Evolutionary conservation across 345 rosid species (phyloP).

Genomic region (Lepidium aucheri): DNA sequence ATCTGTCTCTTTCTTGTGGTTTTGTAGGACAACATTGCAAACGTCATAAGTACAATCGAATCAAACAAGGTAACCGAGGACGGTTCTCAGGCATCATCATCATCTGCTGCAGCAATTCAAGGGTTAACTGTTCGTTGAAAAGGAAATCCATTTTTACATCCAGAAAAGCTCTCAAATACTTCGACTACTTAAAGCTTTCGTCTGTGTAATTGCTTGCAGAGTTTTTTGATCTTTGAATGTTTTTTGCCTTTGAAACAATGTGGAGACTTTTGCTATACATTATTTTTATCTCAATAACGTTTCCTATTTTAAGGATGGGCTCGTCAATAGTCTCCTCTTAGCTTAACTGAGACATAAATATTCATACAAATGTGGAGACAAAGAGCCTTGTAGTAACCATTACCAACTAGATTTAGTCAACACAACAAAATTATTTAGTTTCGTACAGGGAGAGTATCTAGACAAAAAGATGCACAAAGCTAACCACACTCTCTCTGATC

Average conservation of each 20-base stretch:
- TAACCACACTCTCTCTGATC: not conserved
- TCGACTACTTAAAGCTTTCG: not conserved
- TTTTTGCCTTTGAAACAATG: slow-evolving; percentile 14
- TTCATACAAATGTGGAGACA: not conserved
- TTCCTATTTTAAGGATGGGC: not conserved
- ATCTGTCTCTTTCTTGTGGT: not conserved
- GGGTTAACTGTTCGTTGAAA: slow-evolving; percentile 49
- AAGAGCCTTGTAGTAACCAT: not conserved
- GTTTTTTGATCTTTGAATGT: slow-evolving; percentile 1
- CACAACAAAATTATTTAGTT: not conserved
- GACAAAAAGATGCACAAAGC: not conserved
- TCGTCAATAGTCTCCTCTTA: not conserved
- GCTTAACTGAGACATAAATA: not conserved
- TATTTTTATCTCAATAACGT: not conserved
- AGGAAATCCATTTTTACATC: not conserved
- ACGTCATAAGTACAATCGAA: slow-evolving; percentile 70
- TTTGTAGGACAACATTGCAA: slow-evolving; percentile 60
- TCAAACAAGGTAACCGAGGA: slow-evolving; percentile 84
- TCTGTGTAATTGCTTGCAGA: not conserved
- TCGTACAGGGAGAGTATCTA: not conserved
- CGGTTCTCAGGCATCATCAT: slow-evolving; percentile 57
- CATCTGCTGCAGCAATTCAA: slow-evolving; percentile 27
- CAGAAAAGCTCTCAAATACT: slow-evolving; percentile 8
- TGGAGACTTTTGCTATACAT: slow-evolving; percentile 10
- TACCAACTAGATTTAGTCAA: not conserved